A percentile compares a stretch with the other conserved stretches of the same genome.
Evolutionary conservation across 2,329 filamentous ascomycete species (phyloP).

Genomic region (Cladosporium sp.): DNA sequence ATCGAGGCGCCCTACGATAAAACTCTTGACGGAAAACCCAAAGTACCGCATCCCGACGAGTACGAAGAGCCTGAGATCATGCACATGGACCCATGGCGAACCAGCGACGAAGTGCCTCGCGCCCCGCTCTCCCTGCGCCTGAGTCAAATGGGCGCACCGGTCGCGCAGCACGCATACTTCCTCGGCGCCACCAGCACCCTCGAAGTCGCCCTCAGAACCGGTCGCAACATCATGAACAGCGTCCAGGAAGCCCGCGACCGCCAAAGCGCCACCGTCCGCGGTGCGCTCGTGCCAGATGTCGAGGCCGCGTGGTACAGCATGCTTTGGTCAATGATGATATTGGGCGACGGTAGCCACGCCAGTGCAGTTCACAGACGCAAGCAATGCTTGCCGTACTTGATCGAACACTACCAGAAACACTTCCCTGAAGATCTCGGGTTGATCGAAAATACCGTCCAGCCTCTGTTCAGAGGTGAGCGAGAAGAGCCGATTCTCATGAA

Average conservation of each 20-base stretch:
- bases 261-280: conserved; percentile 24
- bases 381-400: conserved; percentile 64
- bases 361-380: conserved; percentile 43
- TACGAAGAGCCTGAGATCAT: conserved; percentile 54
- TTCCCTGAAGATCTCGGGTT: conserved; percentile 72
- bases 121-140: conserved; percentile 61
- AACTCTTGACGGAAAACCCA: conserved; percentile 41
- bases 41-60: conserved; percentile 29
- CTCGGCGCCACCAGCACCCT: conserved; percentile 64
- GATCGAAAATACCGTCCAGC: conserved; percentile 66
- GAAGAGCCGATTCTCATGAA: conserved; percentile 57
- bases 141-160: conserved; percentile 45
- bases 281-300: conserved; percentile 48
- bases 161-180: conserved; percentile 49
- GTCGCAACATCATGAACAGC: conserved; percentile 77
- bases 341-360: conserved; percentile 35
- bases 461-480: conserved; percentile 55
- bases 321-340: conserved; percentile 64
- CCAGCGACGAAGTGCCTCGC: conserved; percentile 64
- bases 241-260: conserved; percentile 53
- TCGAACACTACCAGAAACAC: conserved; percentile 63
- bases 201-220: conserved; percentile 72
- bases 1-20: conserved; percentile 58
- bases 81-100: conserved; percentile 74
- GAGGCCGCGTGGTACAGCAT: conserved; percentile 68